Evolutionary conservation across 1,284 basidiomycete genomes (phyloP).

Genomic region (Rhodotorula sp.): DNA sequence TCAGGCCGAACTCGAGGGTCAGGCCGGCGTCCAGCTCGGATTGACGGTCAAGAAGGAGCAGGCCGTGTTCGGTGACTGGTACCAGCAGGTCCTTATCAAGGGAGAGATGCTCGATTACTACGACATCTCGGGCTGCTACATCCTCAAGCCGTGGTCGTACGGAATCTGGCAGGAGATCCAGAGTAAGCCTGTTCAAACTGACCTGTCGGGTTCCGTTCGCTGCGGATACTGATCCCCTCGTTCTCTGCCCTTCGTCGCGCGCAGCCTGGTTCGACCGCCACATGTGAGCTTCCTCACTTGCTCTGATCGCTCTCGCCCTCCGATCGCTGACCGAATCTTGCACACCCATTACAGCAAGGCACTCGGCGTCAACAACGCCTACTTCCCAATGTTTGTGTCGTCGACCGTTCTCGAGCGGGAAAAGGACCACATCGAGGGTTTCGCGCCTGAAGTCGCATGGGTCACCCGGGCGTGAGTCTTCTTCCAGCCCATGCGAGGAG

Average conservation of each 20-base stretch:
- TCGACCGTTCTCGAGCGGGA: conserved; percentile 88
- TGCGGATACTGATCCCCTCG: neutral
- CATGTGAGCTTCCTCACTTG: conserved; percentile 10
- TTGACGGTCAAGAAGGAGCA: conserved; percentile 87
- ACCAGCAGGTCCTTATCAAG: conserved; percentile 95
- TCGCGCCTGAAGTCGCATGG: conserved; percentile 99
- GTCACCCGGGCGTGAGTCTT: conserved; percentile 84
- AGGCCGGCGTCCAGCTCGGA: conserved; percentile 84
- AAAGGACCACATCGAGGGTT: conserved; percentile 99
- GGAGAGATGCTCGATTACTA: conserved; percentile 99
- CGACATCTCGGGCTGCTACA: conserved; percentile 97
- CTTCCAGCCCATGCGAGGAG: neutral
- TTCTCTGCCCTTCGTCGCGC: neutral
- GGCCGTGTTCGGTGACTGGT: conserved; percentile 89
- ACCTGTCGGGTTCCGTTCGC: neutral
- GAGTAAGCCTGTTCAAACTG: conserved; percentile 54
- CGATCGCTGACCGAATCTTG: conserved; percentile 41
- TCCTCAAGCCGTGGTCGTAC: conserved; percentile 96
- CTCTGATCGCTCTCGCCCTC: neutral
- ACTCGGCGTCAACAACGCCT: conserved; percentile 93
- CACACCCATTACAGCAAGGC: conserved; percentile 70
- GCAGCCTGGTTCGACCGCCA: conserved; percentile 81
- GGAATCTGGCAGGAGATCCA: conserved; percentile 96
- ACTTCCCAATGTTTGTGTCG: conserved; percentile 99
- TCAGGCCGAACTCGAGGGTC: conserved; percentile 74